Evolutionary conservation across 805 yeast species (phyloP), one percentile per base, ranked within the genome.

Genomic region (Monosporozyma unispora): DNA sequence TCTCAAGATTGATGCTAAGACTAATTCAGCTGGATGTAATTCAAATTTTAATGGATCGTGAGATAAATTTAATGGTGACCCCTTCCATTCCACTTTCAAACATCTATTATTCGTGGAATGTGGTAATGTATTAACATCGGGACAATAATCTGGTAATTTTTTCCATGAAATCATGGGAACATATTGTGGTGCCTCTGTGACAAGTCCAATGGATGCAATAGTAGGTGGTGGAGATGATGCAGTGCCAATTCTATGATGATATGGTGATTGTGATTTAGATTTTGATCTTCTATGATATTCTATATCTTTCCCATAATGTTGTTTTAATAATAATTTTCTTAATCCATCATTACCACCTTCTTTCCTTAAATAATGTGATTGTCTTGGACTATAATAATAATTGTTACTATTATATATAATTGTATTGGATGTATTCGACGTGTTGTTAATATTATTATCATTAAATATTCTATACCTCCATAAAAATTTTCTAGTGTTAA

Each of bases 61-160:
- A 16, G 83, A 74, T 50, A 91, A 75, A 66, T 87, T 95, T 96
- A 91, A 89, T 35, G 97, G 95, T 59, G 89, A 95, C 10, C 98
- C 99, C 70, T 90, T 91, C 99, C 99, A 91, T 66, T 91, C 98
- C 33, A 95, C 86, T 62, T 84, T 84, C 57, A 90, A 73, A 55
- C 87, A 81, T 69, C 84, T 81, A 50, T 76, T 70, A 59, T 80
- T 82, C 54, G 72, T 79, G 8, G 48, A 29, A 14, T 31, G 44
- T 4, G 96, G 95, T 53, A 90, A 71, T 1, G 84, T 73, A 2
- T 72, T 59, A 12, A 79, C 56, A 18, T 84, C 73, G 3, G 97
- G 97, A n/a, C 87, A 80, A 67, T 75, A 88, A 66, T 89, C 96
- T 35, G 89, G 89, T 49, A 90, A 70, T 25, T 80, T 70, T 62